A percentile compares a stretch with the other conserved stretches of the same genome.
These are phyloP conservation scores for Myxozyma sirexii DNA, from an alignment of 805 yeast genomes.

Conservation along the genomic window DNA sequence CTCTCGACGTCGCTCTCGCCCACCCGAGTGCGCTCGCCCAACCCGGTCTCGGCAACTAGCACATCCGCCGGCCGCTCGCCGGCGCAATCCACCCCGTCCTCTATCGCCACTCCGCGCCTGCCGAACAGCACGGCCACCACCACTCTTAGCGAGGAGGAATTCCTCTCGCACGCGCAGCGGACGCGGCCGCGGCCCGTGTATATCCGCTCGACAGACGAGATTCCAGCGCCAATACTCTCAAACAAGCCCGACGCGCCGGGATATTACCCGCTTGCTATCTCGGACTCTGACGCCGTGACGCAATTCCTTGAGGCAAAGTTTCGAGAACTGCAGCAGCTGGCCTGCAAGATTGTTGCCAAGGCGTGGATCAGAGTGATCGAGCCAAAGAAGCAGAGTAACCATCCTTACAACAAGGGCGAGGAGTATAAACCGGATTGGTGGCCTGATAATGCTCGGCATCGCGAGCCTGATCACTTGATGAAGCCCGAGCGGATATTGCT, in stretches of 20 bases:
- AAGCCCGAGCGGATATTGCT: constrained; percentile 59
- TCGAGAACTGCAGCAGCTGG: constrained; percentile 49
- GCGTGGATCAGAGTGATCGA: constrained; percentile 67
- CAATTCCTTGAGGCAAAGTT: constrained; percentile 23
- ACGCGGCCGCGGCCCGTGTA: constrained; percentile 15
- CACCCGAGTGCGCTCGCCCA: not conserved
- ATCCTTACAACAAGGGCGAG: constrained; percentile 62
- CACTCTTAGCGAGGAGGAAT: not conserved
- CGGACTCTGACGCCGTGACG: constrained; percentile 16
- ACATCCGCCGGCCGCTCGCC: not conserved
- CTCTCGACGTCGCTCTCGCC: not conserved
- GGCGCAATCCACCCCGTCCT: not conserved
- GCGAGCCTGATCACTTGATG: constrained; percentile 73
- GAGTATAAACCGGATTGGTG: constrained; percentile 66
- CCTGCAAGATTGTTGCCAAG: constrained; percentile 66
- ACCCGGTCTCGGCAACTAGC: not conserved
- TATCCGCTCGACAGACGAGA: not conserved
- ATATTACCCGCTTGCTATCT: constrained; percentile 17
- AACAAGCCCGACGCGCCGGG: not conserved
- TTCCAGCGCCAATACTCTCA: constrained; percentile 5
- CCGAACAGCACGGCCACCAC: not conserved
- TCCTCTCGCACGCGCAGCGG: constrained; percentile 20
- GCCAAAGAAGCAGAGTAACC: constrained; percentile 64
- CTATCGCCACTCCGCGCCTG: not conserved
- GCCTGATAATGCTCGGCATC: constrained; percentile 62